These are phyloP conservation scores for Serendipita sp. DNA, from an alignment of 768 basidiomycete genomes.

Conservation along the genomic window DNA sequence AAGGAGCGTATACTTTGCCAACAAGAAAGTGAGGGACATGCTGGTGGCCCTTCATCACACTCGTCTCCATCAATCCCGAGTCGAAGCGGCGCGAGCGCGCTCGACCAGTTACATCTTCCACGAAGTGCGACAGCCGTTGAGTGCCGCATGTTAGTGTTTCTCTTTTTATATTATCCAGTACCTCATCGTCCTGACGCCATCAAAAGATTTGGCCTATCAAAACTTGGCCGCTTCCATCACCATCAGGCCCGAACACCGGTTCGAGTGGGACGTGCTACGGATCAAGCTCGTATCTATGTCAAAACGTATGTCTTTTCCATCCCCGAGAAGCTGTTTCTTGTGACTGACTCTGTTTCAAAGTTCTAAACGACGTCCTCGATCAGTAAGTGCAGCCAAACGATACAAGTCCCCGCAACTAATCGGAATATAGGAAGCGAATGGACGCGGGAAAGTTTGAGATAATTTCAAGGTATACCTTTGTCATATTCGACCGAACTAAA, in stretches of 20 bases:
- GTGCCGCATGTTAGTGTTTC: constrained; percentile 17
- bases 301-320: background rate
- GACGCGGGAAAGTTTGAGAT: constrained; percentile 61
- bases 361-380: constrained; percentile 22
- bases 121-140: constrained; percentile 28
- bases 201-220: background rate
- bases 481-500: background rate
- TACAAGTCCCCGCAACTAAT: background rate
- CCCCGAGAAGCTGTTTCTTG: background rate
- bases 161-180: background rate
- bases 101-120: constrained; percentile 26
- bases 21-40: constrained; percentile 24
- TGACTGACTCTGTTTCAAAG: constrained; percentile 13
- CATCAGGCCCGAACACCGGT: background rate
- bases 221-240: background rate
- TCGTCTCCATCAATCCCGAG: constrained; percentile 9
- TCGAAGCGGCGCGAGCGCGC: constrained; percentile 13
- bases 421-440: constrained; percentile 23
- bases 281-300: constrained; percentile 4
- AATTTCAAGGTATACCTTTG: constrained; percentile 15
- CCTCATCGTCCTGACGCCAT: background rate
- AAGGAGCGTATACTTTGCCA: constrained; percentile 21
- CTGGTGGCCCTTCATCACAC: constrained; percentile 25
- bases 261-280: constrained; percentile 3
- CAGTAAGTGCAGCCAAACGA: constrained; percentile 24